phyloP scores from a whole-genome alignment of 768 basidiomycete species.

The Jaapia argillacea region DNA sequence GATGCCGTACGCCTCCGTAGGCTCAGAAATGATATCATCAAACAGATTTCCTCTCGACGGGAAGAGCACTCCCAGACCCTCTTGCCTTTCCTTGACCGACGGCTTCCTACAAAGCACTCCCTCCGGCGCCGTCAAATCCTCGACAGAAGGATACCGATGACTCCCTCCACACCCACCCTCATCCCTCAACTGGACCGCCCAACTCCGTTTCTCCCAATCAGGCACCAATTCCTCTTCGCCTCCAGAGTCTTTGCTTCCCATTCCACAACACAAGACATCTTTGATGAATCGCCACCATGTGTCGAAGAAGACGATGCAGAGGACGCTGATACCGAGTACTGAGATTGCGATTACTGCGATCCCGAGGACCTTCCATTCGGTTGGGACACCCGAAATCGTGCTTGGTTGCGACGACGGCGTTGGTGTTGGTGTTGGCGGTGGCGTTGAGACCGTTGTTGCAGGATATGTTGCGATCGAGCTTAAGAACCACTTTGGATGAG shows the following conservation, averaged over 20 bases:
- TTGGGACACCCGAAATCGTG: background rate
- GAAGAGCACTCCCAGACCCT: too few relatives aligned
- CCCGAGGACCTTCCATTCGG: constrained; percentile 57
- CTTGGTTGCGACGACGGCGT: background rate
- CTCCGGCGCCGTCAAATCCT: constrained; percentile 9
- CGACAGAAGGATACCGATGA: constrained; percentile 21
- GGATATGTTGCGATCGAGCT: background rate
- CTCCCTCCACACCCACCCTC: background rate
- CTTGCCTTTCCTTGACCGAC: too few relatives aligned
- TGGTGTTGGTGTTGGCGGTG: background rate
- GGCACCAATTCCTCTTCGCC: constrained; percentile 48
- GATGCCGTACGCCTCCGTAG: too few relatives aligned
- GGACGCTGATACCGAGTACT: constrained; percentile 41
- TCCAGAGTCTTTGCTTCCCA: constrained; percentile 14
- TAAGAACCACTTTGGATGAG: too few relatives aligned
- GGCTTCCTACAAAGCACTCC: constrained; percentile 1
- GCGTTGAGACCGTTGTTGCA: background rate
- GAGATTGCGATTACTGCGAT: constrained; percentile 56
- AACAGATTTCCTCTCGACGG: too few relatives aligned
- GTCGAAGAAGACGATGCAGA: constrained; percentile 61
- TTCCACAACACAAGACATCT: constrained; percentile 35
- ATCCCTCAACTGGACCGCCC: constrained; percentile 32
- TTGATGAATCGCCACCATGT: constrained; percentile 54
- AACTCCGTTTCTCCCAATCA: constrained; percentile 53
- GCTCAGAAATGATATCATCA: too few relatives aligned